These are phyloP conservation scores for Zygosaccharomyces siamensis DNA, from an alignment of 805 yeast genomes.

Conservation along the genomic window DNA sequence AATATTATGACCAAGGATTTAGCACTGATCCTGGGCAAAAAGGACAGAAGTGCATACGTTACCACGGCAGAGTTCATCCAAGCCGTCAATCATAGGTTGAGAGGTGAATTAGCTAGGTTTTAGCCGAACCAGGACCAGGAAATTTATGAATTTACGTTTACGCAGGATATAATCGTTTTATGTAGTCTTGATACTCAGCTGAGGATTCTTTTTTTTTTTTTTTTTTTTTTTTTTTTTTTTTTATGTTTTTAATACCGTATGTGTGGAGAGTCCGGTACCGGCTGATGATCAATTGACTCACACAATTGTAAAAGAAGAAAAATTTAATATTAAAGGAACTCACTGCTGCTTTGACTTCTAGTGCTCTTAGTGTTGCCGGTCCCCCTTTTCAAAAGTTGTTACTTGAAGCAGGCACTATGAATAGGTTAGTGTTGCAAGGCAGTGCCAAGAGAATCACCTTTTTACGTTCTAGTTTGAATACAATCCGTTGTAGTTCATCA, in stretches of 20 bases:
- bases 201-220: background rate
- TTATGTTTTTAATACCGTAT: background rate
- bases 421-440: conserved; percentile 20
- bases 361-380: background rate
- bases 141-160: too few species aligned
- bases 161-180: background rate
- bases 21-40: conserved; percentile 84
- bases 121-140: background rate
- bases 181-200: background rate
- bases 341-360: background rate
- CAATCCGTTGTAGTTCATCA: conserved; percentile 38
- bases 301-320: background rate
- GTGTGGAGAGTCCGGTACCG: background rate
- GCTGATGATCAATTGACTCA: conserved; percentile 1
- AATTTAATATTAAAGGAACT: background rate
- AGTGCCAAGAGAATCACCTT: conserved; percentile 13
- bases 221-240: background rate
- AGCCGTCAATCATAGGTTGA: conserved; percentile 67
- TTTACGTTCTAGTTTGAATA: background rate
- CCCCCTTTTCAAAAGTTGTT: background rate
- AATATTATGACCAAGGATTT: conserved; percentile 94
- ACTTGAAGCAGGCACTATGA: conserved; percentile 10
- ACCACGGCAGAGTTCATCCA: conserved; percentile 89
- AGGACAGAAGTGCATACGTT: conserved; percentile 75
- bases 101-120: conserved; percentile 11